phyloP scores from a whole-genome alignment of 495 filamentous ascomycete genomes.

The Aspergillus saccharolyticus region DNA sequence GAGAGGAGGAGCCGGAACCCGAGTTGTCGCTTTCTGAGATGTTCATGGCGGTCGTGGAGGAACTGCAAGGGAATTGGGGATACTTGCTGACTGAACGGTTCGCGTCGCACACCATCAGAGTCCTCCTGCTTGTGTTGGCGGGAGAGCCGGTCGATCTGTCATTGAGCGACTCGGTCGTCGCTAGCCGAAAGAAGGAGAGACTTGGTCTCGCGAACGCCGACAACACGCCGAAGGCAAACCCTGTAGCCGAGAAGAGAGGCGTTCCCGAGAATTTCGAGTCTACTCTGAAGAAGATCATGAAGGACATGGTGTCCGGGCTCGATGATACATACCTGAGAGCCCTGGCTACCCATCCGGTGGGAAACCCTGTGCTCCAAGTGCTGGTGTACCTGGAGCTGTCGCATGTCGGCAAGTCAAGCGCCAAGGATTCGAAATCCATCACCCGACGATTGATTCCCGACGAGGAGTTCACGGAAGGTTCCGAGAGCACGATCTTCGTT shows the following conservation, averaged over 20 bases:
- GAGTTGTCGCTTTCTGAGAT: conserved; percentile 72
- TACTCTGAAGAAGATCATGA: conserved; percentile 73
- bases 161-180: conserved; percentile 62
- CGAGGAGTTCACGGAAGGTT: conserved; percentile 53
- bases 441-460: conserved; percentile 60
- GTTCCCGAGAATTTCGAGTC: conserved; percentile 75
- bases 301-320: conserved; percentile 62
- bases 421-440: conserved; percentile 55
- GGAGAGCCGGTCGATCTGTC: conserved; percentile 67
- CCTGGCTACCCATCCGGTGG: conserved; percentile 79
- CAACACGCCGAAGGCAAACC: conserved; percentile 35
- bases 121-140: conserved; percentile 78
- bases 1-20: conserved; percentile 32
- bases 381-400: conserved; percentile 78
- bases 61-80: conserved; percentile 78
- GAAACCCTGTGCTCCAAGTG: conserved; percentile 84
- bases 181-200: conserved; percentile 87
- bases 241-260: conserved; percentile 34
- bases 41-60: conserved; percentile 74
- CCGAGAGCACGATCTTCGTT: conserved; percentile 64
- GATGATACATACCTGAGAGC: conserved; percentile 70
- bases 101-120: conserved; percentile 84
- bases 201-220: conserved; percentile 45
- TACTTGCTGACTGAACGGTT: conserved; percentile 81
- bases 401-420: conserved; percentile 58